Evolutionary conservation across 73 alveolate genomes (phyloP), one percentile per base, ranked within the genome.

Genomic region (Paramecium pentaurelia): DNA sequence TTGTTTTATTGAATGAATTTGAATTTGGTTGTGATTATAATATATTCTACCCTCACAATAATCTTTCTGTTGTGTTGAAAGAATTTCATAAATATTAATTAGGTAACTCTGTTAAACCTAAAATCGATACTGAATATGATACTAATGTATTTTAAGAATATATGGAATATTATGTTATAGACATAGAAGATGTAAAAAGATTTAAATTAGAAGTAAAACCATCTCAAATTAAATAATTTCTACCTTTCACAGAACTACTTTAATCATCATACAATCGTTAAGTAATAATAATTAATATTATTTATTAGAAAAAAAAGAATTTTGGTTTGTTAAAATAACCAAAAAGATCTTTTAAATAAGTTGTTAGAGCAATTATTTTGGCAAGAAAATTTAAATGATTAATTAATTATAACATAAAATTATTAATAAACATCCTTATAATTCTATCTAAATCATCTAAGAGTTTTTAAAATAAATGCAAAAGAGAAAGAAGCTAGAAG

Each of bases 91-190:
- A 10, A 11, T 80, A 80, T 45, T 6, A 44, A 32, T 80, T 80
- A 32, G 91, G 91, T 11, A 27, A 20, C 30, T 30, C 25, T 27
- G 30, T 42, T 2, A 80, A 80, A 80, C 91, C 77, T 27, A 44
- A 80, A 80, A 80, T 80, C 6, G 91, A 80, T 10, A 44, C 77
- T 27, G 91, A 80, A 47, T 80, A 42, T 80, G 91, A 80, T 22
- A 32, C 27, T 12, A 44, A 80, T 80, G 91, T 47, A 25, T 49
- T 80, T 47, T 8, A 80, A 34, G 77, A 44, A 49, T 80, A 80
- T n/a, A 27, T 80, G 44, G 77, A 80, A 9, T 42, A 80, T 45
- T 77, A 77, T 45, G 68, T 36, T 9, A 42, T 77, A 20, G 90
- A 77, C 18, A 28, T 42, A 12, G 71, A 42, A 38, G 68, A 77